Percentiles rank a stretch among this genome's conserved stretches.
phyloP scores from a whole-genome alignment of 495 filamentous ascomycete genomes.

The Penicillium argentinense region DNA sequence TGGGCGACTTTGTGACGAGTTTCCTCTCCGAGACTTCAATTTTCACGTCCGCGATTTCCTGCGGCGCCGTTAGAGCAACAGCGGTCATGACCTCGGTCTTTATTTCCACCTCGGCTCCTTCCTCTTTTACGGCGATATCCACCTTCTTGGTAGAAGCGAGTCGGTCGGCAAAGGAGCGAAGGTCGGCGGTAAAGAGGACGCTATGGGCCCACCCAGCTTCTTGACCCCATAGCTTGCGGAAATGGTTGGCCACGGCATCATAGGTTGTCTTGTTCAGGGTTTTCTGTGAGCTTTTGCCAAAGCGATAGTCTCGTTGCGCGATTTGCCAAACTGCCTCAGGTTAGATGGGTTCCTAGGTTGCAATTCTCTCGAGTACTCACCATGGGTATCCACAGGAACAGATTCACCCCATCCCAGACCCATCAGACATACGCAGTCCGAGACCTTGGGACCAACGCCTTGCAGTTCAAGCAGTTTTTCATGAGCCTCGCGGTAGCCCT shows the following conservation, averaged over 20 bases:
- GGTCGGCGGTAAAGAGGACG: constrained; percentile 92
- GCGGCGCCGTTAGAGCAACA: constrained; percentile 26
- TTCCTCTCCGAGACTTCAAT: constrained; percentile 22
- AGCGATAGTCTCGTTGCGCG: constrained; percentile 90
- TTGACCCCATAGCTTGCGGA: constrained; percentile 85
- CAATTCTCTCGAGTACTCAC: constrained; percentile 44
- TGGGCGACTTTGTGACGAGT: constrained; percentile 5
- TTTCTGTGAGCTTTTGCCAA: constrained; percentile 80
- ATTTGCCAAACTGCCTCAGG: constrained; percentile 82
- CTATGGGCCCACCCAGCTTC: constrained; percentile 98
- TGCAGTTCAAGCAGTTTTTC: constrained; percentile 72
- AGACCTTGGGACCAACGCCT: constrained; percentile 94
- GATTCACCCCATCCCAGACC: constrained; percentile 95
- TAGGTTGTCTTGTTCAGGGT: constrained; percentile 87
- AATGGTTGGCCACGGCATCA: constrained; percentile 85
- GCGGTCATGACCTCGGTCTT: constrained; percentile 30
- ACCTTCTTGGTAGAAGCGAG: constrained; percentile 49
- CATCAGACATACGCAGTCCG: constrained; percentile 96
- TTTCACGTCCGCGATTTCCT: constrained; percentile 27
- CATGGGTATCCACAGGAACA: constrained; percentile 95
- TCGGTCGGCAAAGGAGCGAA: constrained; percentile 77
- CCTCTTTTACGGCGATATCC: constrained; percentile 34
- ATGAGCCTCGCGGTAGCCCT: constrained; percentile 79
- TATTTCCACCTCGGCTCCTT: constrained; percentile 25
- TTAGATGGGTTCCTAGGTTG: constrained; percentile 7